Percentiles rank a stretch among this genome's conserved stretches.
phyloP scores from a whole-genome alignment of 192 early-diverging fungal species.

The Gryganskiella cystojenkinii region DNA sequence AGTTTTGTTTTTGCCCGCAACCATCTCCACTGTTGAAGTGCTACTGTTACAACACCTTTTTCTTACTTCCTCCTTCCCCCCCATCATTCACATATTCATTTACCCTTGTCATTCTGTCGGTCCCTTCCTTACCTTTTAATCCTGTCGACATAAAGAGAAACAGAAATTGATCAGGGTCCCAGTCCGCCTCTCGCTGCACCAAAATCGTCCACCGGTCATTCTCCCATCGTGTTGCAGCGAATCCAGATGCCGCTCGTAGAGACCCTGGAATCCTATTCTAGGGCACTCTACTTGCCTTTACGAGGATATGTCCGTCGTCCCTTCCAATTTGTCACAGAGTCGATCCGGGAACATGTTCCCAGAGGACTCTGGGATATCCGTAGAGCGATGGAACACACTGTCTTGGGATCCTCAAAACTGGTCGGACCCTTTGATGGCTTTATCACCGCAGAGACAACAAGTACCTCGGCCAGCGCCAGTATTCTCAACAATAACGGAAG shows the following conservation, averaged over 20 bases:
- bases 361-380: slow-evolving; percentile 24
- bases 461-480: background rate
- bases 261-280: slow-evolving; percentile 55
- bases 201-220: background rate
- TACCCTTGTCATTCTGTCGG: no score
- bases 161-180: no score
- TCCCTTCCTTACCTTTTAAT: no score
- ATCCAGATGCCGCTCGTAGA: slow-evolving; percentile 55
- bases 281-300: slow-evolving; percentile 52
- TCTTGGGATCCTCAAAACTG: slow-evolving; percentile 6
- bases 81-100: no score
- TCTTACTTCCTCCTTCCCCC: background rate
- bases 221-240: slow-evolving; percentile 47
- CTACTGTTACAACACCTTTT: background rate
- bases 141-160: no score
- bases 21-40: slow-evolving; percentile 6
- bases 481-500: background rate
- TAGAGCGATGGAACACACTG: slow-evolving; percentile 29
- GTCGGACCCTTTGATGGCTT: slow-evolving; percentile 10
- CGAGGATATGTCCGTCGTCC: slow-evolving; percentile 47
- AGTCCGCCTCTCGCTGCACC: no score
- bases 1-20: background rate
- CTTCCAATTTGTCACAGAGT: slow-evolving; percentile 41
- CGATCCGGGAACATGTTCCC: slow-evolving; percentile 48
- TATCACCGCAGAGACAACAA: background rate